Evolutionary conservation across 768 basidiomycete genomes (phyloP).

Genomic region (Suillus decipiens): DNA sequence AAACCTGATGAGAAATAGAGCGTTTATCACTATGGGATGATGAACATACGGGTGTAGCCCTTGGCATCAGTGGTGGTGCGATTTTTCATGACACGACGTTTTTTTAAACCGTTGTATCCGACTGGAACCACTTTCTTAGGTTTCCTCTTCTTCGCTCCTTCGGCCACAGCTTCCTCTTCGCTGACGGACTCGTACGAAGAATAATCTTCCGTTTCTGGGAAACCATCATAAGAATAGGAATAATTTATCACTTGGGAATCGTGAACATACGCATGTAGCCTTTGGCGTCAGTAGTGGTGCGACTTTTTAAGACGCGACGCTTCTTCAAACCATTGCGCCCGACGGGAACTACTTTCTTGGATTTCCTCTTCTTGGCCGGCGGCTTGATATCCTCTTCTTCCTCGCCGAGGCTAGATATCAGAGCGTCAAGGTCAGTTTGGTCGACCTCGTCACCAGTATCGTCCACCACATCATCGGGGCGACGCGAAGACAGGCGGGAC

Average conservation of each 20-base stretch:
- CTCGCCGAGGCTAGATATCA: constrained; percentile 29
- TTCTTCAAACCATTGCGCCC: constrained; percentile 81
- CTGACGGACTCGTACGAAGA: constrained; percentile 80
- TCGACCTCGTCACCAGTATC: constrained; percentile 29
- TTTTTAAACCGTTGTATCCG: constrained; percentile 79
- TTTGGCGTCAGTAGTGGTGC: constrained; percentile 56
- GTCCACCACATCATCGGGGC: constrained; percentile 29
- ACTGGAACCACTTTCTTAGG: constrained; percentile 64
- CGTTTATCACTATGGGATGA: neutral
- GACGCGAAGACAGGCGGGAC: constrained; percentile 22
- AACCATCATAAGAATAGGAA: neutral
- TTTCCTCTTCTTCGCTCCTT: constrained; percentile 17
- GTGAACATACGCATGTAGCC: constrained; percentile 68
- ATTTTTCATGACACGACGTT: constrained; percentile 63
- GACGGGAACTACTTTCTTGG: constrained; percentile 43
- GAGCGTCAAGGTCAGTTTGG: constrained; percentile 31
- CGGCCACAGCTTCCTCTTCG: constrained; percentile 47
- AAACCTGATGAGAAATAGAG: constrained; percentile 5
- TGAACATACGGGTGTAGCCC: constrained; percentile 69
- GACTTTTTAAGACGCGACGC: constrained; percentile 60
- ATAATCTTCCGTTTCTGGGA: constrained; percentile 72
- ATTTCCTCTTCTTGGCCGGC: constrained; percentile 40
- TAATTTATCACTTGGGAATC: neutral
- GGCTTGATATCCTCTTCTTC: constrained; percentile 30
- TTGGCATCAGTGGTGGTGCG: constrained; percentile 57